Evolutionary conservation across 306 rosid species (phyloP).

Genomic region (Geum urbanum): DNA sequence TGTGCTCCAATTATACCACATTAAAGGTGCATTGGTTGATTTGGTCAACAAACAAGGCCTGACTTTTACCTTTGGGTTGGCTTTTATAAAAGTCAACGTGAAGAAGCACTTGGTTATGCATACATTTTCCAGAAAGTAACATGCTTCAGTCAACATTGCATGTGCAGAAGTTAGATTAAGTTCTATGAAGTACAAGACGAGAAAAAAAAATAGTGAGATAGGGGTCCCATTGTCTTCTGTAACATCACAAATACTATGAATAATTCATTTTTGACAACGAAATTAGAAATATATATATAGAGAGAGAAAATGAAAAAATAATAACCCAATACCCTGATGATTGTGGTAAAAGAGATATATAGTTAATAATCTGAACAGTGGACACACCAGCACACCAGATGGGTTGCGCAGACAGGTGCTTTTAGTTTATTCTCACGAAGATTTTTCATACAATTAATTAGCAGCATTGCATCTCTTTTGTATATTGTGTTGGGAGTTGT

Average conservation of each 20-base stretch:
- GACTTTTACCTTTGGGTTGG: slow-evolving; percentile 22
- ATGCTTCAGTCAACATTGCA: slow-evolving; percentile 70
- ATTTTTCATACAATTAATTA: not conserved
- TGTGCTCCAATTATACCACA: slow-evolving; percentile 16
- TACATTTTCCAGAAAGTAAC: slow-evolving; percentile 55
- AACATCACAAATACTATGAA: not conserved
- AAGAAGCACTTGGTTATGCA: slow-evolving; percentile 46
- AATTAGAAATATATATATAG: not conserved
- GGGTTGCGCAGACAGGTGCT: not conserved
- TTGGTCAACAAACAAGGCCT: slow-evolving; percentile 51
- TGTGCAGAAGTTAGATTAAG: slow-evolving; percentile 39
- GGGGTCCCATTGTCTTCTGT: not conserved
- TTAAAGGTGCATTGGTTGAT: slow-evolving; percentile 25
- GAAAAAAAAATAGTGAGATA: not conserved
- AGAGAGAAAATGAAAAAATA: not conserved
- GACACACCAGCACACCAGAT: not conserved
- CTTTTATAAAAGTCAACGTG: slow-evolving; percentile 40
- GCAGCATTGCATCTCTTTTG: not conserved
- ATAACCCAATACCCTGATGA: not conserved
- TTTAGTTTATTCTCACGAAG: not conserved
- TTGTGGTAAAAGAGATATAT: not conserved
- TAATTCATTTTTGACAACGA: not conserved
- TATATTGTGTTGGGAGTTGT: not conserved
- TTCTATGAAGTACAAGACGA: slow-evolving; percentile 12
- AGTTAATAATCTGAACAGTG: not conserved